Conservation (phyloP, 257 asterid species). For the Gynochthodes officinalis region DNA sequence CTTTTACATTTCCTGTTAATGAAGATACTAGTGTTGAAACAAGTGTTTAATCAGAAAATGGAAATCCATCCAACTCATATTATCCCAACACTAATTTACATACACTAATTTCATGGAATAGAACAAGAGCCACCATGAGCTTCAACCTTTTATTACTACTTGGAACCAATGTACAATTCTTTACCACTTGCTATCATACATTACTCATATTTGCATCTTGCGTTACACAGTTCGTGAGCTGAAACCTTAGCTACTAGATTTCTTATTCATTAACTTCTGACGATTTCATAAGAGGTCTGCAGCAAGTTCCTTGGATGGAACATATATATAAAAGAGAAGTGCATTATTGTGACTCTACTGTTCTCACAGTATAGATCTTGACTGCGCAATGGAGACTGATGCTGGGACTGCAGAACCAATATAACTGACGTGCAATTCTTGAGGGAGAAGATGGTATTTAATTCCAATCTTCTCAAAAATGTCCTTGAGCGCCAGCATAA, state of each 20-base stretch:
- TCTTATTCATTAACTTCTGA: neutral
- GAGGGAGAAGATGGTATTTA: constrained; percentile 25
- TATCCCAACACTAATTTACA: too few relatives aligned
- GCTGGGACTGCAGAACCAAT: constrained; percentile 7
- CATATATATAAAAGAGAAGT: too few relatives aligned
- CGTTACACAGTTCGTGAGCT: neutral
- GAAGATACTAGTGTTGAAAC: too few relatives aligned
- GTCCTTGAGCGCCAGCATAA: constrained; percentile 15
- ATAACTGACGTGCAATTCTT: constrained; percentile 10
- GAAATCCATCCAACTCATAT: too few relatives aligned
- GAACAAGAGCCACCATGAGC: too few relatives aligned
- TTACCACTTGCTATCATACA: neutral
- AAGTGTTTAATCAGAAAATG: too few relatives aligned
- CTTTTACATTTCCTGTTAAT: too few relatives aligned
- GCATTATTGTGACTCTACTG: neutral
- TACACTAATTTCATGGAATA: neutral
- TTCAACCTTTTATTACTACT: too few relatives aligned
- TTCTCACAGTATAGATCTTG: neutral
- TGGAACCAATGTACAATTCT: neutral
- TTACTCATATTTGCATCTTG: neutral
- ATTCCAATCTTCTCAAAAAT: constrained; percentile 14
- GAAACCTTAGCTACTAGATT: neutral
- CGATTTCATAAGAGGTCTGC: neutral
- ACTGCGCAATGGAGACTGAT: neutral
- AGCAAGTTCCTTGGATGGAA: neutral